These are phyloP conservation scores for Takashimella tepidaria DNA, from an alignment of 1,284 basidiomycete species.

Conservation along the genomic window DNA sequence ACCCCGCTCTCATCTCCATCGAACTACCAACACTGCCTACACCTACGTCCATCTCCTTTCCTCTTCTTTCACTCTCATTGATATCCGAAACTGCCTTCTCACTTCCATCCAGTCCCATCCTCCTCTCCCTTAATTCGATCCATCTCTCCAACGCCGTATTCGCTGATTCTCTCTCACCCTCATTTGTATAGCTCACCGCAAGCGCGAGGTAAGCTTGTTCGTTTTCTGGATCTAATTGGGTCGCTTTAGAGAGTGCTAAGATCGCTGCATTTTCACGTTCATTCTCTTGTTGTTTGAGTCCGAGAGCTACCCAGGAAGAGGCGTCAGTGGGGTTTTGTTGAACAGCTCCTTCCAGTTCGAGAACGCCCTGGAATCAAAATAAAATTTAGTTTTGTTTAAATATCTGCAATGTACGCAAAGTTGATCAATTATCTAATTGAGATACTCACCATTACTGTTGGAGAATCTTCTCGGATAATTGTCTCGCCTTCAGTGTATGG, in stretches of 20 bases:
- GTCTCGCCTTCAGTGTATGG: constrained; percentile 65
- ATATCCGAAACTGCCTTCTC: background rate
- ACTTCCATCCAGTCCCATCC: background rate
- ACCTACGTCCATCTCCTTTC: background rate
- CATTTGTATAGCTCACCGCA: constrained; percentile 88
- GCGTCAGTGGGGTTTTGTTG: constrained; percentile 70
- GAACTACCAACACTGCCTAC: no score
- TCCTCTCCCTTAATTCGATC: constrained; percentile 51
- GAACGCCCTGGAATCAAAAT: constrained; percentile 63
- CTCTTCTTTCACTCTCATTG: constrained; percentile 3
- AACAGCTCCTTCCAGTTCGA: constrained; percentile 86
- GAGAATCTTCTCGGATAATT: constrained; percentile 44
- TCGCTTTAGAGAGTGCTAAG: constrained; percentile 72
- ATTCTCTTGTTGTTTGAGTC: constrained; percentile 97
- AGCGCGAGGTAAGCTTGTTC: constrained; percentile 85
- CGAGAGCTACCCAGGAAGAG: constrained; percentile 81
- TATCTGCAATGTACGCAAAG: constrained; percentile 15
- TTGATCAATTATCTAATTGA: constrained; percentile 8
- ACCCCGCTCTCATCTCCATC: constrained; percentile 9
- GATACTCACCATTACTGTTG: constrained; percentile 30
- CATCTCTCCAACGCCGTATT: constrained; percentile 78
- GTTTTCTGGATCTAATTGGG: constrained; percentile 71
- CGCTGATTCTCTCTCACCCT: constrained; percentile 66
- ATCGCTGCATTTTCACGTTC: constrained; percentile 91
- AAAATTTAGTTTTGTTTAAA: constrained; percentile 20